These are phyloP conservation scores for Leptographium wingfieldii DNA, from an alignment of 2,329 filamentous ascomycete genomes.

Conservation along the genomic window DNA sequence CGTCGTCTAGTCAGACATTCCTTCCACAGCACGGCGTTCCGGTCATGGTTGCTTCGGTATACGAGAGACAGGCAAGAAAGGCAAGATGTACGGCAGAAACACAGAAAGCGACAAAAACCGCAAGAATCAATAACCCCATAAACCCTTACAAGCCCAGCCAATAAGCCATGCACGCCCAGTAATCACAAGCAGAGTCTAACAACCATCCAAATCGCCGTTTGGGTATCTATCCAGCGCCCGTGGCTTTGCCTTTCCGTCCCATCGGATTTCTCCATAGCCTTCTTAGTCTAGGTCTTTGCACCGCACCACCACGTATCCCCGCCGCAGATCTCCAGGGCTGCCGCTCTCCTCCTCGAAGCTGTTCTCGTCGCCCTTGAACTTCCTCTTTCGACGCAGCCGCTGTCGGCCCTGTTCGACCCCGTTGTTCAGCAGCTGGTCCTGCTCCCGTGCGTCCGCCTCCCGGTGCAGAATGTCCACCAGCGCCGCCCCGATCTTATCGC, in stretches of 20 bases:
- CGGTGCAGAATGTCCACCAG: slow-evolving; percentile 32
- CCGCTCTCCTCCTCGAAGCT: slow-evolving; percentile 38
- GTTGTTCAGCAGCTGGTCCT: slow-evolving; percentile 1
- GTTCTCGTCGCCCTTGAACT: slow-evolving; percentile 26
- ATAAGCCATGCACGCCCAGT: too few relatives aligned
- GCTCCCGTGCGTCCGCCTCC: slow-evolving; percentile 18
- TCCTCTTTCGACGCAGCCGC: slow-evolving; percentile 8
- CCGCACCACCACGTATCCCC: slow-evolving; percentile 42
- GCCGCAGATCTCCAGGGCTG: slow-evolving; percentile 30
- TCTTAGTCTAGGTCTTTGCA: slow-evolving; percentile 37
- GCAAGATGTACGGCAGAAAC: too few relatives aligned
- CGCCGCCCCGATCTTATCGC: slow-evolving; percentile 39
- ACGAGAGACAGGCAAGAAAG: too few relatives aligned
- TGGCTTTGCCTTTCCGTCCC: too few relatives aligned
- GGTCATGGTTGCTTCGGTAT: not conserved
- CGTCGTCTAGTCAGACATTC: slow-evolving; percentile 20
- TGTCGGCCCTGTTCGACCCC: not conserved
- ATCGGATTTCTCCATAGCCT: too few relatives aligned
- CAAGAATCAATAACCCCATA: not conserved
- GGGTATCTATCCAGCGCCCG: not conserved
- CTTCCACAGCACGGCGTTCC: not conserved
- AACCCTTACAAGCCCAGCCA: too few relatives aligned
- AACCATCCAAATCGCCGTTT: not conserved
- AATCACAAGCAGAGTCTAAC: not conserved
- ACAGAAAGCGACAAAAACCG: too few relatives aligned